phyloP scores from a whole-genome alignment of 2,329 filamentous ascomycete species.

The Xylaria sp. region DNA sequence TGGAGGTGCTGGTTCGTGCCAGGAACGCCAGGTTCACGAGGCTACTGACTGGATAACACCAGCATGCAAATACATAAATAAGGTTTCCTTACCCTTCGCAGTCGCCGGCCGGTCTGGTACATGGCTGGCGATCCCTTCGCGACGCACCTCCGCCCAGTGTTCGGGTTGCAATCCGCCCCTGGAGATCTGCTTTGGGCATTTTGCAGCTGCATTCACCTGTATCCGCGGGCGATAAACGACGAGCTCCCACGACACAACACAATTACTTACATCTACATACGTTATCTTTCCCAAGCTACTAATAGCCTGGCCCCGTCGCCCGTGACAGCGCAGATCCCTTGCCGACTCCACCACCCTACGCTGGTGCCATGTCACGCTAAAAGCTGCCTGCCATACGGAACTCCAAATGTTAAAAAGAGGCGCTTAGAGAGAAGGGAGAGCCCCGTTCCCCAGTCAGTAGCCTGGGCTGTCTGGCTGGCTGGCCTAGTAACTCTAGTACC shows the following conservation, averaged over 20 bases:
- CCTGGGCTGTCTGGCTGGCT: constrained; percentile 10
- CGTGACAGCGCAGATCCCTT: constrained; percentile 33
- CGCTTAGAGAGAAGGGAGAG: too few species aligned
- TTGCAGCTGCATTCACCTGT: constrained; percentile 34
- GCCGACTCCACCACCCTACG: constrained; percentile 17
- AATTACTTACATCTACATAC: constrained; percentile 7
- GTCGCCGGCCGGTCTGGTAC: constrained; percentile 23
- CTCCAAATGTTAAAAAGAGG: constrained; percentile 16
- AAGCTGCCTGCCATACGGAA: constrained; percentile 19
- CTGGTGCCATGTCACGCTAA: constrained; percentile 34
- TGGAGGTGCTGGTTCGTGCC: constrained; percentile 13
- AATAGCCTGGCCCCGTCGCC: constrained; percentile 14
- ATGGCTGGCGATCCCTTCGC: constrained; percentile 4
- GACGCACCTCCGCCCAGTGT: constrained; percentile 9
- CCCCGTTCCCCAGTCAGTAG: background rate
- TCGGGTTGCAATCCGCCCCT: constrained; percentile 24
- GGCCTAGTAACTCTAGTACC: constrained; percentile 17
- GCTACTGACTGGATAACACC: constrained; percentile 9
- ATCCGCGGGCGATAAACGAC: constrained; percentile 31
- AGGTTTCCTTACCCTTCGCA: constrained; percentile 12
- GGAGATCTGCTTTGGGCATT: constrained; percentile 30
- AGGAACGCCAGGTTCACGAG: constrained; percentile 27
- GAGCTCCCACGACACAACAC: constrained; percentile 25
- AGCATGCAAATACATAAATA: constrained; percentile 19
- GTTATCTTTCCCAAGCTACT: background rate